Evolutionary conservation across 768 basidiomycete genomes (phyloP).

Genomic region (Antrodiella citrinella): DNA sequence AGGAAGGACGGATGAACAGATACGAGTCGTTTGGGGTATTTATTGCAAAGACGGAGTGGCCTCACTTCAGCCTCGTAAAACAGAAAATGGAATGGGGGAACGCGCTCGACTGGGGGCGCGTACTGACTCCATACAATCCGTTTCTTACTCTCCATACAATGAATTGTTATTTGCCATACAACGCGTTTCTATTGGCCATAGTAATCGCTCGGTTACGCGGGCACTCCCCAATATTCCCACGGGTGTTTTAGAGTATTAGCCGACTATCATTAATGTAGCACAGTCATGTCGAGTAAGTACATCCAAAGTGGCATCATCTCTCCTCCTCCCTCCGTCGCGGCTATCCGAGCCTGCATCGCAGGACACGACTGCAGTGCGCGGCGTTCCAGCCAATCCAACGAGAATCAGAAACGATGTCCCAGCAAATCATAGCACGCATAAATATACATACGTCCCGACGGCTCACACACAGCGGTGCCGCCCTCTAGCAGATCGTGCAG

Average conservation of each 20-base stretch:
- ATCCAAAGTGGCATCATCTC: not conserved
- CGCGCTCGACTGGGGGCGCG: not conserved
- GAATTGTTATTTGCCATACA: not conserved
- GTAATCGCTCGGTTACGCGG: not conserved
- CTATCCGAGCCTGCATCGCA: not conserved
- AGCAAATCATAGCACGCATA: not conserved
- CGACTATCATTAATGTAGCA: not conserved
- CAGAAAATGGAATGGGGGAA: not conserved
- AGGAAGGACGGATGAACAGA: conserved; percentile 9
- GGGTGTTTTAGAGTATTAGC: not conserved
- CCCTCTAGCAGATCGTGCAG: conserved; percentile 31
- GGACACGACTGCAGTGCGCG: not conserved
- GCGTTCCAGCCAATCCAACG: not conserved
- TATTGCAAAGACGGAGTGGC: conserved; percentile 12
- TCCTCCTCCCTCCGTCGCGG: not conserved
- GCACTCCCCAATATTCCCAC: not conserved
- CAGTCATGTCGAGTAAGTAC: too few species aligned
- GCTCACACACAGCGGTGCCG: not conserved
- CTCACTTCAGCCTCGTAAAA: conserved; percentile 14
- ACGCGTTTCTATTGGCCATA: not conserved
- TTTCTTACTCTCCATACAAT: not conserved
- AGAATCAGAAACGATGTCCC: not conserved
- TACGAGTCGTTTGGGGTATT: conserved; percentile 14
- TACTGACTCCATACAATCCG: too few species aligned
- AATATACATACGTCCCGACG: not conserved